Evolutionary conservation across 2,329 filamentous ascomycete species (phyloP).

Genomic region (Parastagonospora nodorum): DNA sequence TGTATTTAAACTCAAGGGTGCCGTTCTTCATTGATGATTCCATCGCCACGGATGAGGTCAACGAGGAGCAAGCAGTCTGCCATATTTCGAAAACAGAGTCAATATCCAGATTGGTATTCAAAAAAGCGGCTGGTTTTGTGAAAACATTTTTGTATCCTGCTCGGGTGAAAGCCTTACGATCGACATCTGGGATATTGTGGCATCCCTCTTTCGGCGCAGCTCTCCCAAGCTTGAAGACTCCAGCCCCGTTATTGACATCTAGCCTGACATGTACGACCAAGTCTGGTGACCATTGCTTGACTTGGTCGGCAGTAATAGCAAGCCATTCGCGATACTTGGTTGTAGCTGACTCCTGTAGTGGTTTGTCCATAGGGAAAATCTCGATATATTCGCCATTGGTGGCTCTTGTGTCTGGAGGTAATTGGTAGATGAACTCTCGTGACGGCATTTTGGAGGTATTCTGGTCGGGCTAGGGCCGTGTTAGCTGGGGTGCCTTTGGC

Average conservation of each 20-base stretch:
- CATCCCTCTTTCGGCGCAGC: slow-evolving; percentile 76
- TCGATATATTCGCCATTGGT: too few relatives aligned
- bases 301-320: slow-evolving; percentile 66
- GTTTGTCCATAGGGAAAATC: too few relatives aligned
- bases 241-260: slow-evolving; percentile 60
- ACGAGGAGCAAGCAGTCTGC: slow-evolving; percentile 13
- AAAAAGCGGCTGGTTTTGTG: slow-evolving; percentile 24
- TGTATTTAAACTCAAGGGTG: slow-evolving; percentile 3
- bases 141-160: slow-evolving; percentile 30
- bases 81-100: slow-evolving; percentile 19
- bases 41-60: slow-evolving; percentile 3
- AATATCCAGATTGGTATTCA: slow-evolving; percentile 31
- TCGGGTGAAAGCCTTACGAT: slow-evolving; percentile 52
- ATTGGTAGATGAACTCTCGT: slow-evolving; percentile 56
- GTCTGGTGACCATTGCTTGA: slow-evolving; percentile 59
- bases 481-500: slow-evolving; percentile 2
- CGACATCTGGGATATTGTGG: slow-evolving; percentile 67
- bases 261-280: slow-evolving; percentile 80
- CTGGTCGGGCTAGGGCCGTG: slow-evolving; percentile 71
- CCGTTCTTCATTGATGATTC: slow-evolving; percentile 5
- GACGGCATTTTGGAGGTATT: slow-evolving; percentile 76
- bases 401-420: too few relatives aligned
- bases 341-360: slow-evolving; percentile 68
- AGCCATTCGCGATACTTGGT: slow-evolving; percentile 74
- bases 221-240: slow-evolving; percentile 73